Conservation (phyloP, 192 early-diverging fungal species). For the Coemansia sp. region DNA sequence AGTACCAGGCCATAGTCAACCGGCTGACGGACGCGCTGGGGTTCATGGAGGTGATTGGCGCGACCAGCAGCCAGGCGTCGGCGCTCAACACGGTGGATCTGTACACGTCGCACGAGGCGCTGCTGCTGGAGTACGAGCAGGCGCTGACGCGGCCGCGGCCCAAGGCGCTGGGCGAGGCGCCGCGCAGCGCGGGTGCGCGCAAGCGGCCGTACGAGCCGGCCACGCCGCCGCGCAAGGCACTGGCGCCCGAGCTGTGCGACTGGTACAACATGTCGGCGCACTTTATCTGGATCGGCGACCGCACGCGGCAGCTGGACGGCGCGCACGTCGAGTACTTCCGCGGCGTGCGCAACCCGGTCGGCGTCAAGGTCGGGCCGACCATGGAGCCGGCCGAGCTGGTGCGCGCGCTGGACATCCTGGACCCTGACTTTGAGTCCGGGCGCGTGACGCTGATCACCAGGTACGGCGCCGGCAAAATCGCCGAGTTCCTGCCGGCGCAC, state of each 20-base stretch:
- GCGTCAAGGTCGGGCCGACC: slow-evolving; percentile 91
- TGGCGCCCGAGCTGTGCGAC: slow-evolving; percentile 49
- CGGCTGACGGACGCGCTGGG: slow-evolving; percentile 82
- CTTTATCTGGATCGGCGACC: slow-evolving; percentile 98
- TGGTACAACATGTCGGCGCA: slow-evolving; percentile 94
- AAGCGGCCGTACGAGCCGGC: slow-evolving; percentile 37
- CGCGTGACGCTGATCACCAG: slow-evolving; percentile 95
- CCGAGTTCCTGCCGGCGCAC: slow-evolving; percentile 76
- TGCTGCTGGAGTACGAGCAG: slow-evolving; percentile 90
- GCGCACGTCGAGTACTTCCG: slow-evolving; percentile 97
- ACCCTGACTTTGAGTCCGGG: slow-evolving; percentile 80
- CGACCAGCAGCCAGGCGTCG: slow-evolving; percentile 55
- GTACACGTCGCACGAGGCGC: slow-evolving; percentile 93
- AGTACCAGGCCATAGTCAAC: slow-evolving; percentile 89
- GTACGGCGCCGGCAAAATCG: slow-evolving; percentile 85
- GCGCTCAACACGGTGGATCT: slow-evolving; percentile 81
- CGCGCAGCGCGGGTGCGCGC: slow-evolving; percentile 1
- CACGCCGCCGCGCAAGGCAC: slow-evolving; percentile 32
- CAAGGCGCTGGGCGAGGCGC: slow-evolving; percentile 19
- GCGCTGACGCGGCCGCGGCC: slow-evolving; percentile 68
- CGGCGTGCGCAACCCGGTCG: slow-evolving; percentile 95
- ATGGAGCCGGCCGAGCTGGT: slow-evolving; percentile 85
- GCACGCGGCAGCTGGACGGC: slow-evolving; percentile 90
- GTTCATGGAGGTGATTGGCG: slow-evolving; percentile 94
- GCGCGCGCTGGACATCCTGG: slow-evolving; percentile 77